Conservation (phyloP, 2,329 filamentous ascomycete genomes). For the Apiospora phragmitis region DNA sequence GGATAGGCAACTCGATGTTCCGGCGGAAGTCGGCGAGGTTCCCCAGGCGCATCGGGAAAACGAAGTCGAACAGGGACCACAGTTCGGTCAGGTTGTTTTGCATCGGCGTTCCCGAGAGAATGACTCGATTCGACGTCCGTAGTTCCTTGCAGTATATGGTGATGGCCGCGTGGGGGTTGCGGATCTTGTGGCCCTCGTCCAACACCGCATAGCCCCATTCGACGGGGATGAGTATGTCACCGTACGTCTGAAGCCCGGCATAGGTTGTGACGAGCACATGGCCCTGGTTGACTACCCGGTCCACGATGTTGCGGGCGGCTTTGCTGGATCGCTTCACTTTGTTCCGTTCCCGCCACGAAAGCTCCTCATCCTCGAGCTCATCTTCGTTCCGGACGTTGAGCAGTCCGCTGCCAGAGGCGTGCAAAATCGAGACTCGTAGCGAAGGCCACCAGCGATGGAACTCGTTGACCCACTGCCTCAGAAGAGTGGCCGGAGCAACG, state of each 20-base stretch:
- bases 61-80: slow-evolving; percentile 97
- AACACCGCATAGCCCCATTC: slow-evolving; percentile 94
- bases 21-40: slow-evolving; percentile 87
- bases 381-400: slow-evolving; percentile 73
- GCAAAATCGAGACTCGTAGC: slow-evolving; percentile 90
- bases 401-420: slow-evolving; percentile 96
- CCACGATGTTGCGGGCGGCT: slow-evolving; percentile 77
- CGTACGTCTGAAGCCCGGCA: slow-evolving; percentile 90
- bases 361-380: slow-evolving; percentile 52
- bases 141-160: slow-evolving; percentile 95
- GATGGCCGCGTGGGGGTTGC: slow-evolving; percentile 92
- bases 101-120: slow-evolving; percentile 94
- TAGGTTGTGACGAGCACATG: slow-evolving; percentile 97
- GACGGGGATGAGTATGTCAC: slow-evolving; percentile 75
- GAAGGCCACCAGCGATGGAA: slow-evolving; percentile 99
- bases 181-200: slow-evolving; percentile 97
- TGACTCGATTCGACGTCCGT: slow-evolving; percentile 84
- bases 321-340: slow-evolving; percentile 56
- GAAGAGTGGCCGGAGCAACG: slow-evolving; percentile 89
- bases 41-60: slow-evolving; percentile 93
- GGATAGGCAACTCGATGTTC: slow-evolving; percentile 93
- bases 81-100: slow-evolving; percentile 95
- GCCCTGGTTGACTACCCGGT: slow-evolving; percentile 78
- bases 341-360: slow-evolving; percentile 51
- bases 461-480: slow-evolving; percentile 97